Evolutionary conservation across 1,284 basidiomycete genomes (phyloP), one percentile per base, ranked within the genome.

Genomic region (Cutaneotrichosporon sp.): DNA sequence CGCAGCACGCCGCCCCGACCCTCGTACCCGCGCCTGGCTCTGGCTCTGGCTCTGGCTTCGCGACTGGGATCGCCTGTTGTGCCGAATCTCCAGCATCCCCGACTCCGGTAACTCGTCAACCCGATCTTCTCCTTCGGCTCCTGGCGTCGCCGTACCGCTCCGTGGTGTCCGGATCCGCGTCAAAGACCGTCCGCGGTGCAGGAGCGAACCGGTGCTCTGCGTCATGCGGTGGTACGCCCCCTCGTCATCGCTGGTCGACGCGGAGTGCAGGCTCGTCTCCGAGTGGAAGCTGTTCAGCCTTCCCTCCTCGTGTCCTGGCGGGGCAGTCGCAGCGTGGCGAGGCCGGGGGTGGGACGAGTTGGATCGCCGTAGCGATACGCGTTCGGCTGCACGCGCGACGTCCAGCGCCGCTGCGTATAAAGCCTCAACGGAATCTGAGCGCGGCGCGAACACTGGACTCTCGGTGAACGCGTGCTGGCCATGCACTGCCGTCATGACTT

Each of bases 341-440:
- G 54, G 14, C 7, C 54, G 42, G 5, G 46, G 52, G 4, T 55
- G 58, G 8, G 46, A 43, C 6, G 54, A 54, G 33, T 45, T 33
- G 24, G 51, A 51, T 5, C 58, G 52, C 22, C 59, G 55, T 9
- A 55, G 38, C 25, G 59, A 61, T 14, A 72, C 69, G n/a, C 68
- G 59, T 52, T 75, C 72, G 0, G 74, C 75, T 1, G 72, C 74
- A 24, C 71, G 58, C 3, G 74, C 74, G 11, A 75, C 75, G 45
- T 75, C 73, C 12, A 68, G 61, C 7, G 68, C 71, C 14, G 72
- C 72, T 39, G 67, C 71, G 43, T 71, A 74, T 39, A 72, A 66
- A 27, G 69, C 70, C 20, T 62, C 59, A 35, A 69, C 66, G 14
- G 64, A 57, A 45, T 54, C 52, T 31, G 64, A 33, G 14, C 58